Evolutionary conservation across 2,329 filamentous ascomycete genomes (phyloP).

Genomic region (Sporothrix variecibatus): DNA sequence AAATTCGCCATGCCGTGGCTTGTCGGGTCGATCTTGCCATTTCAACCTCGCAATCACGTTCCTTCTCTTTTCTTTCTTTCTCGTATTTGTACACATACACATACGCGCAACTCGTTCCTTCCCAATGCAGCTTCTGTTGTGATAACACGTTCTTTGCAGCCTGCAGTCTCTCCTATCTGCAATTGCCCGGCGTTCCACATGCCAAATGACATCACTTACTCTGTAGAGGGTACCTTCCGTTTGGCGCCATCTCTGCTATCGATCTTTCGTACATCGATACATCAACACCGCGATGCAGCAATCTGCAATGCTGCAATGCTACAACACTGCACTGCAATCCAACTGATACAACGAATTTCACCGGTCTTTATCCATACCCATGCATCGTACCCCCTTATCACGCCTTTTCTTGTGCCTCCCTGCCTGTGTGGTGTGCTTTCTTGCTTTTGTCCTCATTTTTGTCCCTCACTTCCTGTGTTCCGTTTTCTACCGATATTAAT

Average conservation of each 20-base stretch:
- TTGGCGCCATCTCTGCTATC: background rate
- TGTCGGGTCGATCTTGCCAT: conserved; percentile 10
- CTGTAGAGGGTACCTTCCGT: background rate
- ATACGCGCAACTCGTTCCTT: background rate
- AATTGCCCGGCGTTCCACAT: conserved; percentile 1
- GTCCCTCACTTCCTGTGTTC: background rate
- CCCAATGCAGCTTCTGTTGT: background rate
- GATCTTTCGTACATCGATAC: background rate
- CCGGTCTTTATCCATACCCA: background rate
- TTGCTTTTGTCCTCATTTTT: background rate
- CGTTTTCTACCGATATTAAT: background rate
- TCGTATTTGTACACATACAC: background rate
- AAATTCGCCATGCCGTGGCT: conserved; percentile 2
- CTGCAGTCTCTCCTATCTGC: background rate
- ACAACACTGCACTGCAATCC: background rate
- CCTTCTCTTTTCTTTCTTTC: background rate
- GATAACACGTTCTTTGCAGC: background rate
- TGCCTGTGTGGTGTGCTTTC: background rate
- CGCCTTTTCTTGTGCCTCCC: background rate
- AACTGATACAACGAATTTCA: background rate
- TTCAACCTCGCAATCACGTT: conserved; percentile 14
- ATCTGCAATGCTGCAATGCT: background rate
- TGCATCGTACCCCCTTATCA: background rate
- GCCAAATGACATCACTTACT: conserved; percentile 15
- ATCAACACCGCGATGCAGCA: conserved; percentile 3